Evolutionary conservation across 2,329 filamentous ascomycete genomes (phyloP).

Genomic region (Cadophora sp.): DNA sequence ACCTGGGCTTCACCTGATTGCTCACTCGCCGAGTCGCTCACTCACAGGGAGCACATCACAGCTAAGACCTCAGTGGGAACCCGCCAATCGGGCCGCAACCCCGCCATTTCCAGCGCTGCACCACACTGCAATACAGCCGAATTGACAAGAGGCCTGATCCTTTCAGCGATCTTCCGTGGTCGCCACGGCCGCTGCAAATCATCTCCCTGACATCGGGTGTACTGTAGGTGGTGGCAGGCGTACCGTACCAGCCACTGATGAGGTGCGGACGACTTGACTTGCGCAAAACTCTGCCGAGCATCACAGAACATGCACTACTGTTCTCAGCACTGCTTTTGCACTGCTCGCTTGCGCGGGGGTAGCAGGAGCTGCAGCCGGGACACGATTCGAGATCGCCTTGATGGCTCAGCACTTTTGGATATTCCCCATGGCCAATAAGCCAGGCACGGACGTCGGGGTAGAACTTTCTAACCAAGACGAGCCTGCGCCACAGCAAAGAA

Average conservation of each 20-base stretch:
- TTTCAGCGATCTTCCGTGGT: constrained; percentile 19
- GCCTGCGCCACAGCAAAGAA: constrained; percentile 22
- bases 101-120: constrained; percentile 22
- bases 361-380: constrained; percentile 17
- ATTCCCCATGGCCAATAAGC: constrained; percentile 18
- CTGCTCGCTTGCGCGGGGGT: constrained; percentile 36
- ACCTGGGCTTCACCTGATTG: neutral
- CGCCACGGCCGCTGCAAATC: constrained; percentile 14
- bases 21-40: neutral
- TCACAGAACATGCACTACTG: neutral
- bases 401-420: constrained; percentile 13
- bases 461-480: constrained; percentile 24
- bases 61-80: constrained; percentile 18
- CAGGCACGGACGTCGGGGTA: constrained; percentile 20
- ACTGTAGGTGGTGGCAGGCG: no score
- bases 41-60: neutral
- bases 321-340: neutral
- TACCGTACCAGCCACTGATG: neutral
- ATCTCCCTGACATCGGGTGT: constrained; percentile 11
- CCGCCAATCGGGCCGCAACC: constrained; percentile 36
- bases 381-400: constrained; percentile 14
- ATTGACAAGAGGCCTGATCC: constrained; percentile 15
- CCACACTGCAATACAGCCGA: constrained; percentile 4
- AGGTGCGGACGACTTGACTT: neutral
- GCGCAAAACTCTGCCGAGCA: neutral